phyloP scores from a whole-genome alignment of 345 rosid genomes.

The Physaria fendleri region DNA sequence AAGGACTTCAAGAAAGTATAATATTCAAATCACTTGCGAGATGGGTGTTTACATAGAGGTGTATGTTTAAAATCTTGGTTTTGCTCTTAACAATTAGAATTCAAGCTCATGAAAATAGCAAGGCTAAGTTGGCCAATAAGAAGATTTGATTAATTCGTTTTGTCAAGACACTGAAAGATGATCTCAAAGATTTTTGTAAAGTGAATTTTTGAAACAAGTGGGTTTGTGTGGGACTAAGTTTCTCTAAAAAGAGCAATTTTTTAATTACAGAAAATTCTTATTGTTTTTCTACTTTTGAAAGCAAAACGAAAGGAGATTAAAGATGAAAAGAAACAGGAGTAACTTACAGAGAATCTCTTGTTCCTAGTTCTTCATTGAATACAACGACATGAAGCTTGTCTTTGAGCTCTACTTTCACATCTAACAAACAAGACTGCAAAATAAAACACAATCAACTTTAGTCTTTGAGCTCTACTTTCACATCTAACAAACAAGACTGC shows the following conservation, averaged over 20 bases:
- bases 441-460: no score
- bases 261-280: no score
- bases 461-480: conserved; percentile 57
- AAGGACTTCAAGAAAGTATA: not conserved
- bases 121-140: not conserved
- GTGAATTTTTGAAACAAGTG: not conserved
- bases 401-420: no score
- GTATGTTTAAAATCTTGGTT: conserved; percentile 12
- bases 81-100: conserved; percentile 16
- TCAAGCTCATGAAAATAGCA: not conserved
- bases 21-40: not conserved
- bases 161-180: not conserved
- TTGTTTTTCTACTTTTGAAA: not conserved
- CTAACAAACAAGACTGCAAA: no score
- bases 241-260: not conserved
- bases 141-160: not conserved
- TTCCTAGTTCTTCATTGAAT: conserved; percentile 70
- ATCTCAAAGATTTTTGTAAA: not conserved
- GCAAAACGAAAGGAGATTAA: not conserved
- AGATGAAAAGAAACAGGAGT: not conserved
- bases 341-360: conserved; percentile 81
- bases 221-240: not conserved
- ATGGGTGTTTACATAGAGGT: not conserved
- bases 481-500: conserved; percentile 49
- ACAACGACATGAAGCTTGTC: conserved; percentile 60